Base-by-base conservation (phyloP, 371 early-diverging fungal genomes). In the Mortierella sp. region DNA sequence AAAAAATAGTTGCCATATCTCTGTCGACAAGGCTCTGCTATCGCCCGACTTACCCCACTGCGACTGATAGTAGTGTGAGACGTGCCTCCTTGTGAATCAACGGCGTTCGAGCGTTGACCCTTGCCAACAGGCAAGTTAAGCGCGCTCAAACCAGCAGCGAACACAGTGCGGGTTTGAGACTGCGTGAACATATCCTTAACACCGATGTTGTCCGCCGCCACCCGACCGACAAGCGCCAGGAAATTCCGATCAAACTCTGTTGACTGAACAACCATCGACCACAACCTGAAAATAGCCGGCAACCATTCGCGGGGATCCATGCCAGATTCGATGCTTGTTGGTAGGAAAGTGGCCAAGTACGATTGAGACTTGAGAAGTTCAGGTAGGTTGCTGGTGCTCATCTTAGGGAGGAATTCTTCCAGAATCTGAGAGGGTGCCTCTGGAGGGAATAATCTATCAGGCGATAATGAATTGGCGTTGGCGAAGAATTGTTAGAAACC, bases 121-220 rank as follows among this genome's bases (percentile, higher is more conserved):
- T 93, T 93, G 32, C 96, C 95, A 2, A 97, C 95, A 0, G 98
- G 98, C 24, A 97, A 85, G 60, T 92, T 92, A 87, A 97, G 89
- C 83, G 92, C 91, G n/a, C 91, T 89, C 70, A 96, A 78, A 4
- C 94, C 95, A 21, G 88, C 89, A 43, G 96, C 91, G 83, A 96
- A 97, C 3, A 96, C 89, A 21, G 90, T 82, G 44, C 92, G 89
- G 32, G 93, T 78, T 79, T 97, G 97, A 32, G 90, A 89, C 41
- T 92, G 89, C 18, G 93, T 96, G 84, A 95, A 96, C 56, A 90
- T 68, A 27, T 82, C 82, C 35, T 82, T 82, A 32, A 79, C 49
- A 5, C 72, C 86, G 1, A 82, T 75, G 44, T 82, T 82, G 54
- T 82, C 80, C n/a, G 91, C 89, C 0, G 96, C 95, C 55, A 97